These are phyloP conservation scores for Verticillium albo-atrum DNA, from an alignment of 2,329 filamentous ascomycete genomes.

Conservation along the genomic window DNA sequence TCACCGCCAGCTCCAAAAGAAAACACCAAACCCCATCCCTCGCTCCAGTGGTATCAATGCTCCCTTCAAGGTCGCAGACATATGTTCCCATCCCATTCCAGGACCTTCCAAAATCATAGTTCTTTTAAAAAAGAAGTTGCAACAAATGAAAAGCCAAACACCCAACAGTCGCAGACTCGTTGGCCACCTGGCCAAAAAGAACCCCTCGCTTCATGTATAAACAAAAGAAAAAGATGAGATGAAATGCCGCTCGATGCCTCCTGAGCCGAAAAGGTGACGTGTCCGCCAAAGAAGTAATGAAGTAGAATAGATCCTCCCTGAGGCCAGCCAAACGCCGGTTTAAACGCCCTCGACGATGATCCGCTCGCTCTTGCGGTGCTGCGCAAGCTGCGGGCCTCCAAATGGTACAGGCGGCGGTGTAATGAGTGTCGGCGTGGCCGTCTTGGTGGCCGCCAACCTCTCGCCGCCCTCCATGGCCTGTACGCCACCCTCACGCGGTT, in stretches of 20 bases:
- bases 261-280: not conserved
- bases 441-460: conserved; percentile 22
- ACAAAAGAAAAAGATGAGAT: not conserved
- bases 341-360: conserved; percentile 41
- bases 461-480: not conserved
- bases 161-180: not conserved
- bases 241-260: not conserved
- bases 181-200: not conserved
- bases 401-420: conserved; percentile 24
- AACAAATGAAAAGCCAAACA: not conserved
- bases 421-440: conserved; percentile 42
- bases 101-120: not conserved
- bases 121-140: not conserved
- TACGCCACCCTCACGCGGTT: conserved; percentile 7
- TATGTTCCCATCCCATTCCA: not conserved
- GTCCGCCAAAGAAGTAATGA: not conserved
- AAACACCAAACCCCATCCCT: not conserved
- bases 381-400: conserved; percentile 24
- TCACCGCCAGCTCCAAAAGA: not conserved
- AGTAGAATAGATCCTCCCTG: not conserved
- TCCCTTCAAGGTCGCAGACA: not conserved
- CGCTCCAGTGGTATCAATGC: not conserved
- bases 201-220: not conserved
- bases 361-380: conserved; percentile 48
- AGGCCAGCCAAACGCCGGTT: not conserved